Conservation (phyloP, 2,329 filamentous ascomycete species). For the Coniochaeta prunicola region DNA sequence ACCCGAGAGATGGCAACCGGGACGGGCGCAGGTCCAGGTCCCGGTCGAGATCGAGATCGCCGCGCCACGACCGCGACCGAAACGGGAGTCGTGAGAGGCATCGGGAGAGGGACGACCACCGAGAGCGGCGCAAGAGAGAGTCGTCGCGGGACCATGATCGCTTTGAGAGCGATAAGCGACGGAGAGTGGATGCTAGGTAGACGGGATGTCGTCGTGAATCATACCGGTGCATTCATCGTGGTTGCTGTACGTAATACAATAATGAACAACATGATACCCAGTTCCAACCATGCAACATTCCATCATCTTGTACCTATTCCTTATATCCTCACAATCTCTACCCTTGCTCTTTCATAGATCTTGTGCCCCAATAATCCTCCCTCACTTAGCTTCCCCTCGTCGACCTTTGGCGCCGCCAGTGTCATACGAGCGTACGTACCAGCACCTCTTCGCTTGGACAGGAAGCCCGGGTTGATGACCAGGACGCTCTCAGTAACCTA, state of each 20-base stretch:
- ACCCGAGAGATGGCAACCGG: conserved; percentile 16
- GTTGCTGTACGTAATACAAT: background rate
- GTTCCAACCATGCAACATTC: background rate
- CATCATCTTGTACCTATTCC: conserved; percentile 11
- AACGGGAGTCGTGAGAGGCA: conserved; percentile 21
- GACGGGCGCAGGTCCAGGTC: conserved; percentile 10
- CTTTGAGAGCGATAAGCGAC: conserved; percentile 52
- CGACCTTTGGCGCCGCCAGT: conserved; percentile 57
- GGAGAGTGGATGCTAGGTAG: conserved; percentile 41
- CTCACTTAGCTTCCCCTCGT: conserved; percentile 48
- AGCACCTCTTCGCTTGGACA: conserved; percentile 76
- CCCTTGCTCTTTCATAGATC: conserved; percentile 74
- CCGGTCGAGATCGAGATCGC: background rate
- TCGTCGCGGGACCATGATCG: conserved; percentile 46
- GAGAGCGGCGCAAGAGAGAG: conserved; percentile 42
- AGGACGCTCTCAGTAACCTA: conserved; percentile 88
- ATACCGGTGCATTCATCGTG: conserved; percentile 3
- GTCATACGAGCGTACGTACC: conserved; percentile 82
- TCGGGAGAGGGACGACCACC: conserved; percentile 20
- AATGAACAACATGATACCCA: conserved; percentile 10
- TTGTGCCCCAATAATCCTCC: conserved; percentile 61
- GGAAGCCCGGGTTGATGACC: conserved; percentile 80
- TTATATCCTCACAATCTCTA: conserved; percentile 78
- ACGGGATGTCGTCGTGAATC: background rate
- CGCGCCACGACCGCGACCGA: conserved; percentile 13